Evolutionary conservation across 2,329 filamentous ascomycete genomes (phyloP).

Genomic region (Fusarium clavum): DNA sequence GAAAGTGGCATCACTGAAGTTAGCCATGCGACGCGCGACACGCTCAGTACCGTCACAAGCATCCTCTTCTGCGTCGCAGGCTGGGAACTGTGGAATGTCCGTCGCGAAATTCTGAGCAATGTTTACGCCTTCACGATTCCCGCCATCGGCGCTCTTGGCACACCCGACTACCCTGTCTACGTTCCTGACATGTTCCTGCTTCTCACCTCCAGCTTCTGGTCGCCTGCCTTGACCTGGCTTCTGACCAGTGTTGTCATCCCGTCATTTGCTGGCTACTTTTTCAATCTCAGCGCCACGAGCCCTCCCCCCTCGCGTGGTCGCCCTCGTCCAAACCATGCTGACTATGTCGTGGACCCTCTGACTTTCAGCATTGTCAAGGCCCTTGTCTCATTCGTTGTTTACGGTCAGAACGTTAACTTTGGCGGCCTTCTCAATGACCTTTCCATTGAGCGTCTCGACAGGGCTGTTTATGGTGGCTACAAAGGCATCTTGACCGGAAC

Average conservation of each 20-base stretch:
- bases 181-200: slow-evolving; percentile 86
- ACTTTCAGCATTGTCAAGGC: slow-evolving; percentile 92
- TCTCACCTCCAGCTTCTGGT: slow-evolving; percentile 84
- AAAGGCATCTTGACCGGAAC: slow-evolving; percentile 76
- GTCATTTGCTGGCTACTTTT: slow-evolving; percentile 82
- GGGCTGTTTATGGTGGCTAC: slow-evolving; percentile 77
- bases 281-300: slow-evolving; percentile 79
- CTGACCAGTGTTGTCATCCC: slow-evolving; percentile 79
- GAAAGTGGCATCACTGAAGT: slow-evolving; percentile 74
- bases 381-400: slow-evolving; percentile 83
- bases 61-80: slow-evolving; percentile 75
- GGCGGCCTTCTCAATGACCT: slow-evolving; percentile 70
- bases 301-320: slow-evolving; percentile 58
- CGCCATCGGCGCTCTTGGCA: slow-evolving; percentile 65
- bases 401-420: slow-evolving; percentile 73
- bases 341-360: slow-evolving; percentile 82
- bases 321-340: slow-evolving; percentile 53
- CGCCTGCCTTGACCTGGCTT: slow-evolving; percentile 80
- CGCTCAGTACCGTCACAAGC: slow-evolving; percentile 76
- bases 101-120: slow-evolving; percentile 76
- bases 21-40: slow-evolving; percentile 74
- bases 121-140: slow-evolving; percentile 80
- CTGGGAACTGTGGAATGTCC: slow-evolving; percentile 78
- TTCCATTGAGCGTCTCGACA: slow-evolving; percentile 72
- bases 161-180: slow-evolving; percentile 70